phyloP scores from a whole-genome alignment of 345 rosid species.

The Sapria himalayana region DNA sequence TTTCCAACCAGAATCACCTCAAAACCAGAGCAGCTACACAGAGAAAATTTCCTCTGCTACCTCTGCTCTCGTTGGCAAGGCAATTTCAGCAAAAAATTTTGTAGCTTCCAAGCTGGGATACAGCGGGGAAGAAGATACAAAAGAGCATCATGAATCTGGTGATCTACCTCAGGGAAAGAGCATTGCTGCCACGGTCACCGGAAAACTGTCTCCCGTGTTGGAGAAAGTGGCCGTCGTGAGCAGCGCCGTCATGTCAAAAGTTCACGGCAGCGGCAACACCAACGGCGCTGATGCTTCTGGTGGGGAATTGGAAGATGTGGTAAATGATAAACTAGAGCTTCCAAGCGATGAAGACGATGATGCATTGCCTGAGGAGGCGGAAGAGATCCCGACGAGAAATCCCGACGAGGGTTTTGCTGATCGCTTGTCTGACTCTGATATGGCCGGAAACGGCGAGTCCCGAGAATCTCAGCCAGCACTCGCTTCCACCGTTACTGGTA shows the following conservation, averaged over 20 bases:
- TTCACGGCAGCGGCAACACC: constrained; percentile 11
- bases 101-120: constrained; percentile 46
- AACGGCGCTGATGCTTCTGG: too few relatives aligned
- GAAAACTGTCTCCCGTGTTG: constrained; percentile 26
- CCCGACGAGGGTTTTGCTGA: too few relatives aligned
- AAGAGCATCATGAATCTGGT: neutral
- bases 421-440: too few relatives aligned
- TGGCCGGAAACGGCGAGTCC: too few relatives aligned
- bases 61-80: constrained; percentile 22
- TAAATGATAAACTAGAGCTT: too few relatives aligned
- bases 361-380: too few relatives aligned
- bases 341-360: too few relatives aligned
- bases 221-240: constrained; percentile 29
- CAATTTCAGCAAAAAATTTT: constrained; percentile 23
- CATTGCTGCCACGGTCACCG: constrained; percentile 19
- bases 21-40: constrained; percentile 15
- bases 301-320: neutral
- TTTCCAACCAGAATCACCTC: neutral
- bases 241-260: constrained; percentile 13
- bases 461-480: too few relatives aligned
- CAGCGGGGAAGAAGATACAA: constrained; percentile 7
- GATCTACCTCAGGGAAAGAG: constrained; percentile 21
- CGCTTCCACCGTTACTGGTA: too few relatives aligned
- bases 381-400: too few relatives aligned
- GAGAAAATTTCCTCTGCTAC: constrained; percentile 25